Evolutionary conservation across 2,329 filamentous ascomycete species (phyloP), one percentile per base, ranked within the genome.

Genomic region (Xylaria hypoxylon): DNA sequence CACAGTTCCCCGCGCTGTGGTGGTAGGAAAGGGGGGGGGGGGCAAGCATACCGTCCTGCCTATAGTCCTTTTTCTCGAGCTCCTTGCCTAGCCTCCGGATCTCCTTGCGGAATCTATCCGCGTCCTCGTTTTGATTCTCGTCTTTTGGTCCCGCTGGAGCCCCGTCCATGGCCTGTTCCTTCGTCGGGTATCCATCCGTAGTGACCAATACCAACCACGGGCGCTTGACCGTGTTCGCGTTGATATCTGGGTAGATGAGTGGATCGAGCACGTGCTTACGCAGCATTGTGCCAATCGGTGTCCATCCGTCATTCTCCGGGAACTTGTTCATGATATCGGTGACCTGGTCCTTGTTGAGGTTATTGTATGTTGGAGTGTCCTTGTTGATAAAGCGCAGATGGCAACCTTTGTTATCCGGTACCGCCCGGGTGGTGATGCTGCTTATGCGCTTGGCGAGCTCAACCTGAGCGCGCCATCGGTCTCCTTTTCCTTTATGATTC

Each of bases 341-440:
- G 40, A 70, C 55, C 38, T 45, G 33, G 33, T 61, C 57, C 17
- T 57, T 45, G 53, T 62, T 47, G n/a, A 70, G 65, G 33, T 64
- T 61, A 50, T 70, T 56, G 38, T 59, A 56, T 13, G 53, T 60
- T 1, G 65, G 56, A 1, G 62, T 62, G 26, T 66, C 38, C 22
- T 51, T 59, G 57, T 70, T 70, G 65, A 70, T 70, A 22, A 68
- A 65, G 15, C 68, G 68, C 7, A 68, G 65, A 48, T 70, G 65
- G 6, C 58, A 65, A 3, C 65, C 68, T 13, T 45, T 35, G 1
- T 68, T 59, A 17, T 65, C 40, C 24, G 68, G 68, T n/a, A 65
- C 68, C 17, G 59, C 62, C 0, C 65, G 51, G 3, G 51, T 66
- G 3, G 65, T 60, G 26, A 70, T 66, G 52, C 22, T 22, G 57